phyloP scores from a whole-genome alignment of 768 basidiomycete species.

The Candolleomyces aberdarensis region DNA sequence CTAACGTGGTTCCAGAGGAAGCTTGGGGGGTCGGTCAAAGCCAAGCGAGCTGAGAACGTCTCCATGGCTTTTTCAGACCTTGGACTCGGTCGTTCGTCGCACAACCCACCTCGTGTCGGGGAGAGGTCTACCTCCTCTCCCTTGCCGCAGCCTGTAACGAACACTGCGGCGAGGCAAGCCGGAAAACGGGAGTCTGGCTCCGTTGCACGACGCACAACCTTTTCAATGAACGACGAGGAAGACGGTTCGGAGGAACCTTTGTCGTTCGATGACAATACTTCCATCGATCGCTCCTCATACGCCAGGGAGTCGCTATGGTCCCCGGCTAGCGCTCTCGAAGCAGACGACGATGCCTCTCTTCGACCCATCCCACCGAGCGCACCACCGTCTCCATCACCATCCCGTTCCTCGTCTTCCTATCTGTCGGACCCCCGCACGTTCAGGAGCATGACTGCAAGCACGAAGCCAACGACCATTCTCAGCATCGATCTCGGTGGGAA shows the following conservation, averaged over 20 bases:
- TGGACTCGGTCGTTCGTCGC: conserved; percentile 29
- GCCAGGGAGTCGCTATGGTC: conserved; percentile 80
- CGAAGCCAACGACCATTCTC: conserved; percentile 93
- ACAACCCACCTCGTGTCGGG: conserved; percentile 29
- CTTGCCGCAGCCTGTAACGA: conserved; percentile 27
- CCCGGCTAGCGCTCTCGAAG: conserved; percentile 70
- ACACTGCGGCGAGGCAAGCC: conserved; percentile 25
- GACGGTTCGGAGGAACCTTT: conserved; percentile 32
- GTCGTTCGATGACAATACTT: conserved; percentile 40
- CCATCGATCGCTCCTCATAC: conserved; percentile 51
- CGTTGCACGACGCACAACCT: conserved; percentile 46
- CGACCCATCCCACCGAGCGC: conserved; percentile 86
- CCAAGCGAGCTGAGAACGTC: conserved; percentile 46
- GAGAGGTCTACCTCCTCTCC: conserved; percentile 45
- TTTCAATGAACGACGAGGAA: conserved; percentile 62
- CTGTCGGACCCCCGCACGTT: conserved; percentile 81
- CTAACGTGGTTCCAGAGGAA: conserved; percentile 91
- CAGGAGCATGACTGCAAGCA: conserved; percentile 80
- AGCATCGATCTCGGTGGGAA: conserved; percentile 80
- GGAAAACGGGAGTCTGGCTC: conserved; percentile 29
- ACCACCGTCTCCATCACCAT: conserved; percentile 84
- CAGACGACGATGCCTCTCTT: conserved; percentile 93
- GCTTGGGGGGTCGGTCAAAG: conserved; percentile 63
- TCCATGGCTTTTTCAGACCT: conserved; percentile 28
- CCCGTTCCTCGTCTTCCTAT: conserved; percentile 79